Conservation (phyloP, 2,329 filamentous ascomycete genomes). For the Clarireedia monteithiana region DNA sequence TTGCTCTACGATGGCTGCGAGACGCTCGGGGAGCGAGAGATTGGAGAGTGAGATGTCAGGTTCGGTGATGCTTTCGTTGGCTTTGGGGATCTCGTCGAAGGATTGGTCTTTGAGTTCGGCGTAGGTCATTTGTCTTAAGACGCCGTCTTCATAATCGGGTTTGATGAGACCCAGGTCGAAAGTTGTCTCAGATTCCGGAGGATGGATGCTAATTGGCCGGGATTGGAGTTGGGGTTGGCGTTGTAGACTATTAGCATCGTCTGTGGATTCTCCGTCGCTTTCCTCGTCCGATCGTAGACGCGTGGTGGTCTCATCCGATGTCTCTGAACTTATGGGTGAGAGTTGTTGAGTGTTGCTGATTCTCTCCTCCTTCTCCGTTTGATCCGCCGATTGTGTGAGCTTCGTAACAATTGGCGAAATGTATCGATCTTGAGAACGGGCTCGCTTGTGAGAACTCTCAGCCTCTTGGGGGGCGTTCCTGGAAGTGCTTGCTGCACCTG, state of each 20-base stretch:
- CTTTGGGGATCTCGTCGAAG: slow-evolving; percentile 3
- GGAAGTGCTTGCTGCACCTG: neutral
- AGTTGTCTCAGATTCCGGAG: neutral
- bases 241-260: neutral
- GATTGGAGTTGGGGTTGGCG: slow-evolving; percentile 3
- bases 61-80: neutral
- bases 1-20: neutral
- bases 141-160: slow-evolving; percentile 5
- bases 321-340: neutral
- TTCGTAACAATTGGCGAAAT: neutral
- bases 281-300: neutral
- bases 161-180: neutral
- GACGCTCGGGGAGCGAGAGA: neutral
- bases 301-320: neutral
- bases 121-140: slow-evolving; percentile 3
- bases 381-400: neutral
- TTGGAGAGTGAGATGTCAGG: slow-evolving; percentile 3
- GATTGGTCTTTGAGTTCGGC: slow-evolving; percentile 1
- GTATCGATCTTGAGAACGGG: neutral
- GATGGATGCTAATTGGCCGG: neutral
- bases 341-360: neutral
- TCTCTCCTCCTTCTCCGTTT: neutral
- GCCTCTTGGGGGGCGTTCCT: neutral
- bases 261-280: neutral
- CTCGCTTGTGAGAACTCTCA: slow-evolving; percentile 1